A percentile compares a stretch with the other conserved stretches of the same genome.
phyloP scores from a whole-genome alignment of 176 grass and related monocot genomes.

The Themeda triandra region DNA sequence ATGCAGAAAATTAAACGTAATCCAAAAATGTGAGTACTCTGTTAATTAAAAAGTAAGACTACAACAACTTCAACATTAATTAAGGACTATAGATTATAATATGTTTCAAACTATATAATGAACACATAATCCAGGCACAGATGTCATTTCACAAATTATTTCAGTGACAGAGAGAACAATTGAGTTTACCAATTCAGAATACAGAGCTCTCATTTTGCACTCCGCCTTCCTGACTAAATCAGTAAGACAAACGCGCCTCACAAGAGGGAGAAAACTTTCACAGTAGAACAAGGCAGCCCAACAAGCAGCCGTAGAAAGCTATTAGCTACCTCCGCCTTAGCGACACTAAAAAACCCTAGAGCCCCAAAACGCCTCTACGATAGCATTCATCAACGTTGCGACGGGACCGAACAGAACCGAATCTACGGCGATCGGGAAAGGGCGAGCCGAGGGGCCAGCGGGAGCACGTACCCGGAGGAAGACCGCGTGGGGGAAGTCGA shows the following conservation, averaged over 20 bases:
- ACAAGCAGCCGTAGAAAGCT: background rate
- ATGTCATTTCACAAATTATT: background rate
- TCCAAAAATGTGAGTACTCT: background rate
- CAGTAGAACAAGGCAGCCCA: background rate
- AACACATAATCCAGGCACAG: background rate
- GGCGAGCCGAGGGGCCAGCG: too few relatives aligned
- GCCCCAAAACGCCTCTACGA: background rate
- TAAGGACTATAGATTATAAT: background rate
- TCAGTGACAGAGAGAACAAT: background rate
- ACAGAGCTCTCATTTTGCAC: background rate
- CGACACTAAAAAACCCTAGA: background rate
- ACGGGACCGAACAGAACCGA: background rate
- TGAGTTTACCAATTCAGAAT: background rate
- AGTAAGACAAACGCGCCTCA: background rate
- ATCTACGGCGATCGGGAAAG: background rate
- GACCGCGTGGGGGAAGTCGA: constrained; percentile 72
- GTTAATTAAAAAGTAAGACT: background rate
- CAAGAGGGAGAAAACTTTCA: background rate
- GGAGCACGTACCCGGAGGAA: constrained; percentile 58
- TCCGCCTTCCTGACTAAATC: background rate
- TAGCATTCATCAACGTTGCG: background rate
- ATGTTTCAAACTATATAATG: background rate
- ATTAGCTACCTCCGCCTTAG: background rate
- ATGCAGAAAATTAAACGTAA: background rate
- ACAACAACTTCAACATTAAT: background rate